Base-by-base conservation (phyloP, 163 green algal genomes). In the Volvox carteri region DNA sequence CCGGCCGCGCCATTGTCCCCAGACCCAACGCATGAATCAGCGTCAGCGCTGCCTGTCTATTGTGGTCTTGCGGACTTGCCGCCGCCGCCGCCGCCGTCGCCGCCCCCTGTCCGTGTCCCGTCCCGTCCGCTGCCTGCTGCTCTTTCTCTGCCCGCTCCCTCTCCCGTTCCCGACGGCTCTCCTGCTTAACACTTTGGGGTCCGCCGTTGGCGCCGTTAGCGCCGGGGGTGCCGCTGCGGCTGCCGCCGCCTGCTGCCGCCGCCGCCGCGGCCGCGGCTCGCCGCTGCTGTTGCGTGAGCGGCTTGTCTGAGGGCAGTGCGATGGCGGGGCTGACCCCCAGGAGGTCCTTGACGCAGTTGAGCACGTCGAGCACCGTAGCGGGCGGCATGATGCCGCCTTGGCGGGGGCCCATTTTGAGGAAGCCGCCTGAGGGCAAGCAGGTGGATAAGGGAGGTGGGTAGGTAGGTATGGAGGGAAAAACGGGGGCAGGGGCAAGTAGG, bases 271-370 rank as follows among this genome's bases (percentile, higher is more conserved):
- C 77, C 35, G 77, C 77, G 2, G 81, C 81, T 8, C 81, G 30
- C 33, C 81, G 81, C 81, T 87, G 81, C 81, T 87, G 81, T 46
- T 87, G 81, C 67, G 81, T 87, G 21, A 87, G 81, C 11, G 81
- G 65, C 81, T 87, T 87, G 48, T 87, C 81, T 0, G 81, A 67
- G 0, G 81, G 81, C 81, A 87, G 81, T 9, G 81, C 30, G 19
- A 87, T 56, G 21, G 67, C 35, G 19, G 65, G 30, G 25, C 30
- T 58, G 21, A 87, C 81, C 28, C 81, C 81, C 23, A 87, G 67
- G 28, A 87, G 65, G 65, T 87, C 81, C 65, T 87, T 87, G 23
- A 87, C 48, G 67, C 65, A 80, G 46, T 52, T 87, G 33, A 87
- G 81, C 1, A 87, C 81, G 48, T 87, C 81, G 33, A 87, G 48